These are phyloP conservation scores for Amanita phalloides DNA, from an alignment of 768 basidiomycete species.

Conservation along the genomic window DNA sequence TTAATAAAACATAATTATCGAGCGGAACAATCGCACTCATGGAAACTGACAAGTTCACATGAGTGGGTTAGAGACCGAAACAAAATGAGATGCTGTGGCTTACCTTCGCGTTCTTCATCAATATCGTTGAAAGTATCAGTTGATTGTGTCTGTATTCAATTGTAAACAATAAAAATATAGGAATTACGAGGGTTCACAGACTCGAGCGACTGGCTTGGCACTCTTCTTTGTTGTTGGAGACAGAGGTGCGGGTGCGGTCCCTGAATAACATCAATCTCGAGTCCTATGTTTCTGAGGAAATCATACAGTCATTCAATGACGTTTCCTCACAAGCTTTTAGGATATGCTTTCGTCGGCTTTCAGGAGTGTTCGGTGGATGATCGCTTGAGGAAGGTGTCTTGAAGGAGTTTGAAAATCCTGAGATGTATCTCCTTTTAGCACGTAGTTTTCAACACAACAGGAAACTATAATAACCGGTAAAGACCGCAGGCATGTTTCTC, in stretches of 20 bases:
- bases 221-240: background rate
- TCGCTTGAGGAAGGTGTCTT: background rate
- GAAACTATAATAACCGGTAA: background rate
- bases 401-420: background rate
- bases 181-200: background rate
- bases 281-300: background rate
- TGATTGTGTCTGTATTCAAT: background rate
- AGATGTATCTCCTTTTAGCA: background rate
- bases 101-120: slow-evolving; percentile 1
- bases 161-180: background rate
- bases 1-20: background rate
- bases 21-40: slow-evolving; percentile 2
- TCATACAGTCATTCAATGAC: too few relatives aligned
- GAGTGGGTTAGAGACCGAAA: background rate
- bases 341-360: background rate
- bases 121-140: background rate
- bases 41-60: slow-evolving; percentile 1
- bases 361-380: background rate
- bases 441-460: background rate
- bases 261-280: background rate
- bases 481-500: background rate
- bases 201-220: background rate
- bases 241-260: background rate
- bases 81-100: background rate
- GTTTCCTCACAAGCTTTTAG: background rate